Evolutionary conservation across 2,329 filamentous ascomycete species (phyloP).

Genomic region (Cylindrodendrum hubeiense): DNA sequence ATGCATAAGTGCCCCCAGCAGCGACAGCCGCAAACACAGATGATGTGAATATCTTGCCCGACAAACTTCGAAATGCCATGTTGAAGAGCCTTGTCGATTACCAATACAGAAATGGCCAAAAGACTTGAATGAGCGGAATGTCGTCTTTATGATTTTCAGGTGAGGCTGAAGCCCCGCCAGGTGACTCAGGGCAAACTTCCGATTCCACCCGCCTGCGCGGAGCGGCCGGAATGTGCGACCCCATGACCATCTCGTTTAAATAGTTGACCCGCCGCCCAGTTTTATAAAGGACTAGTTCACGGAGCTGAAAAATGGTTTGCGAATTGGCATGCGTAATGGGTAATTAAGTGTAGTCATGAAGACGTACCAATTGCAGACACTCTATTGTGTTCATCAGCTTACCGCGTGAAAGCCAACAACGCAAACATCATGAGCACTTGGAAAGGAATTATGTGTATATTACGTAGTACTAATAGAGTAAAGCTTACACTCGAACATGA

Average conservation of each 20-base stretch:
- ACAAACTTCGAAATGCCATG: slow-evolving; percentile 32
- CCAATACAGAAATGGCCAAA: background rate
- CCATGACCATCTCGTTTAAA: background rate
- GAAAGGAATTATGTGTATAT: too few relatives aligned
- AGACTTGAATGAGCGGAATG: background rate
- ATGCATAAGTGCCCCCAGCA: slow-evolving; percentile 31
- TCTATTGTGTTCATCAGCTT: too few relatives aligned
- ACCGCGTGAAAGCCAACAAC: too few relatives aligned
- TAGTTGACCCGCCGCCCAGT: background rate
- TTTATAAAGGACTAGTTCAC: background rate
- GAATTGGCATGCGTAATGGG: background rate
- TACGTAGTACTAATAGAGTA: too few relatives aligned
- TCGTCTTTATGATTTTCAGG: background rate
- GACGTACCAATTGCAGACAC: background rate
- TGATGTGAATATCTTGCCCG: slow-evolving; percentile 29
- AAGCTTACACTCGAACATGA: too few relatives aligned
- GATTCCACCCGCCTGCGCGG: slow-evolving; percentile 16
- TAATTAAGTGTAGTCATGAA: background rate
- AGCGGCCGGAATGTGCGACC: background rate
- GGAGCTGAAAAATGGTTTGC: background rate
- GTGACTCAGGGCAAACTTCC: slow-evolving; percentile 7
- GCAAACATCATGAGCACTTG: too few relatives aligned
- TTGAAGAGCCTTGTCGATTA: background rate
- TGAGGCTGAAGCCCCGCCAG: slow-evolving; percentile 3
- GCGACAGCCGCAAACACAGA: slow-evolving; percentile 26